Base-by-base conservation (phyloP, 306 rosid genomes). In the Clitoria ternatea region DNA sequence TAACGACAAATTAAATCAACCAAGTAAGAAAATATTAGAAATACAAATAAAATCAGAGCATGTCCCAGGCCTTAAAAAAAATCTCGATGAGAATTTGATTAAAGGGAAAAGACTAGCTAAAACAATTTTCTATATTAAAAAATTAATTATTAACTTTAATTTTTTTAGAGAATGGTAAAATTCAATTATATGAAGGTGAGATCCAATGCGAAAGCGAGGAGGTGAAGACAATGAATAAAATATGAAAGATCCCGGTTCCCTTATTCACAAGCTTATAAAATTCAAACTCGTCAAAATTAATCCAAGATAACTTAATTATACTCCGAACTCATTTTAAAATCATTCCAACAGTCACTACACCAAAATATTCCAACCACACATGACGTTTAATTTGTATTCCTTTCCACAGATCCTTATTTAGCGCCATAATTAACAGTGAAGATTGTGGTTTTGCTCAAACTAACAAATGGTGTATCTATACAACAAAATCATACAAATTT, bases 281-380 rank as follows among this genome's bases (percentile, higher is more conserved):
- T 27, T 43, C 43, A 17, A 29, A 6, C 18, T 47, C 33, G 4
- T 1, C 14, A 26, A 40, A 48, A 65, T 26, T 17, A 44, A 17
- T 12, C 17, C 26, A 43, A 3, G 7, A 63, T 62, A 63, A 43
- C 7, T 23, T 39, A 40, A 19, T 22, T 2, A 32, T 30, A 19
- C 0, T 3, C 19, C 5, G 19, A 12, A 18, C 0, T 12, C 18
- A 18, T 30, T 49, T 32, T 32, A 49, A 7, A 57, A 56, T 56
- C 3, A 56, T 9, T 13, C 24, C 1, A 56, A 57, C 64, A 10
- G 65, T 57, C 26, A 35, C 14, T 23, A 13, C 7, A 52, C 3
- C 74, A 50, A 69, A 52, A 52, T 29, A 69, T 52, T 53, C 52
- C 40, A 13, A 36, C 8, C 22, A 32, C 70, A 64, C 15, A 18